phyloP scores from a whole-genome alignment of 768 basidiomycete species.

The Boletus reticulatus region DNA sequence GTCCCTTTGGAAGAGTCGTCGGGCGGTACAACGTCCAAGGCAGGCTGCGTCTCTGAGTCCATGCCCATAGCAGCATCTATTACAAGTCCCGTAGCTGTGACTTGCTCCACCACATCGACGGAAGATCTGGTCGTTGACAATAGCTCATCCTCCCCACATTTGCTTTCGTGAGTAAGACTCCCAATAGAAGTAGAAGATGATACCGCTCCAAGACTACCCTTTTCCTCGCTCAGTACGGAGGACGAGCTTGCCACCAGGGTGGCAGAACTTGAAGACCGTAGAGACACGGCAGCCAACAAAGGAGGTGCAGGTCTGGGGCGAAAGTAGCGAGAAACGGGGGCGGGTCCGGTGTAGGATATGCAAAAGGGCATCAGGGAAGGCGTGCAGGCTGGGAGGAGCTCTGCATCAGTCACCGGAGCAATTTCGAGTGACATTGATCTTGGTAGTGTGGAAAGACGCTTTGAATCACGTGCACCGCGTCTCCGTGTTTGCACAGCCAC shows the following conservation, averaged over 20 bases:
- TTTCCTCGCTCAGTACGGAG: constrained; percentile 1
- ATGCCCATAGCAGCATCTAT: neutral
- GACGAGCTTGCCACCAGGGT: constrained; percentile 11
- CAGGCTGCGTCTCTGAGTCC: constrained; percentile 14
- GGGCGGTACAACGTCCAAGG: neutral
- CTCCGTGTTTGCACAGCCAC: constrained; percentile 7
- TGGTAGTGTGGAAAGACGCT: neutral
- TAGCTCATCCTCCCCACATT: neutral
- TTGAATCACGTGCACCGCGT: constrained; percentile 6
- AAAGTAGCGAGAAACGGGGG: constrained; percentile 74
- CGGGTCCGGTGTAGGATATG: constrained; percentile 66
- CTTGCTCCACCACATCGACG: neutral
- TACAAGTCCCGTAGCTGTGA: neutral
- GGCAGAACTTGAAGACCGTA: constrained; percentile 11
- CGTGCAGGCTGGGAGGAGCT: constrained; percentile 37
- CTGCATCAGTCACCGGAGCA: constrained; percentile 1
- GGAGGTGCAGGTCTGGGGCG: constrained; percentile 43
- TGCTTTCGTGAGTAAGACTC: neutral
- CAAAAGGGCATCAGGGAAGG: constrained; percentile 86
- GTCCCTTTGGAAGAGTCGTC: neutral
- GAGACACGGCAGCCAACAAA: constrained; percentile 6
- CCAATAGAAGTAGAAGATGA: constrained; percentile 8
- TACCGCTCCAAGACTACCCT: neutral
- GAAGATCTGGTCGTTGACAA: neutral
- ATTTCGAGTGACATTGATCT: constrained; percentile 21